Conservation (phyloP, 2,329 filamentous ascomycete genomes). For the Akanthomyces muscarius region DNA sequence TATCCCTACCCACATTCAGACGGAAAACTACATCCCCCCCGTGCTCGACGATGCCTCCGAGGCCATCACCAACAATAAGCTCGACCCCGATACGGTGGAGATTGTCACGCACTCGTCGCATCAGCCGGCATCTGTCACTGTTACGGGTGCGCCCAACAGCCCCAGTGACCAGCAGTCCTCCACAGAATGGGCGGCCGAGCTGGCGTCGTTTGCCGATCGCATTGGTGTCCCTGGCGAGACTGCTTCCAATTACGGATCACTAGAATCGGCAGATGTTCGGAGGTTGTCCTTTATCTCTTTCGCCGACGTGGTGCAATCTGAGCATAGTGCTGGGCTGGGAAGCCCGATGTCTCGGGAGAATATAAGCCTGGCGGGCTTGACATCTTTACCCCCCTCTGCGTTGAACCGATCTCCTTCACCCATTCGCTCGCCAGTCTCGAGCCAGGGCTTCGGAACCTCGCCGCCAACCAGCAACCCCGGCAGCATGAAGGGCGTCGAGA, state of each 20-base stretch:
- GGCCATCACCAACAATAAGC: constrained; percentile 80
- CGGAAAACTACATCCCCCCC: constrained; percentile 88
- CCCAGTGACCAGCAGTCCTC: constrained; percentile 38
- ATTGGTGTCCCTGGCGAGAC: constrained; percentile 50
- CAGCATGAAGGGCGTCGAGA: constrained; percentile 69
- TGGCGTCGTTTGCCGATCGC: constrained; percentile 49
- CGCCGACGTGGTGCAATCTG: constrained; percentile 86
- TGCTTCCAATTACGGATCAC: constrained; percentile 70
- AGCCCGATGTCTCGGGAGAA: constrained; percentile 60
- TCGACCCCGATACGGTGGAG: constrained; percentile 86
- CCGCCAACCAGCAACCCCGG: constrained; percentile 73
- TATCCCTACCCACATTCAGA: constrained; percentile 91
- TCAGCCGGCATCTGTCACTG: constrained; percentile 69
- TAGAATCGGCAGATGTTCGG: constrained; percentile 72
- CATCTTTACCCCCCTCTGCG: constrained; percentile 50
- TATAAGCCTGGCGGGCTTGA: constrained; percentile 64
- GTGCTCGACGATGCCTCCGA: constrained; percentile 88
- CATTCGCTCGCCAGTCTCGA: constrained; percentile 72
- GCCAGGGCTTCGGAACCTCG: constrained; percentile 62
- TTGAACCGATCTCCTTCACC: constrained; percentile 73
- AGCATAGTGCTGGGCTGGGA: constrained; percentile 60
- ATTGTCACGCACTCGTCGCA: constrained; percentile 85
- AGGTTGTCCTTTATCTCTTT: constrained; percentile 94
- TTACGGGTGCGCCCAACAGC: constrained; percentile 46
- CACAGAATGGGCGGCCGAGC: constrained; percentile 55